phyloP scores from a whole-genome alignment of 495 filamentous ascomycete genomes.

The Penicillium argentinense region DNA sequence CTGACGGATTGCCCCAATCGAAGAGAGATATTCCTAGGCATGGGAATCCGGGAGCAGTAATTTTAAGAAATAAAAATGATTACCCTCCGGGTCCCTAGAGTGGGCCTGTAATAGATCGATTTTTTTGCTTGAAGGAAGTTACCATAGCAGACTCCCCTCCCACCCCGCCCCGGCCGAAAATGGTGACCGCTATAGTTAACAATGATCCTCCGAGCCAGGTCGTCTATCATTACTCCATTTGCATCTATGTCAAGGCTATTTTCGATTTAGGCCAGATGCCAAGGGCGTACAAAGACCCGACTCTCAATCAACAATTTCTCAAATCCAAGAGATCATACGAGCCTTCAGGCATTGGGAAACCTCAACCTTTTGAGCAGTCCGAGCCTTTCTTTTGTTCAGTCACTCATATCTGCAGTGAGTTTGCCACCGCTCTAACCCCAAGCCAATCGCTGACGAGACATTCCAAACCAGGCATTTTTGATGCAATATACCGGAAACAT shows the following conservation, averaged over 20 bases:
- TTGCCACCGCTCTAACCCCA: not conserved
- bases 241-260: conserved; percentile 30
- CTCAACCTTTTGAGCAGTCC: conserved; percentile 25
- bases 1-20: too few relatives aligned
- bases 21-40: too few relatives aligned
- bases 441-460: not conserved
- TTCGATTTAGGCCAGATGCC: conserved; percentile 18
- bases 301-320: conserved; percentile 19
- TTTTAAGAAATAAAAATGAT: too few relatives aligned
- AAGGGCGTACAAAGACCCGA: conserved; percentile 12
- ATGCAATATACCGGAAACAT: conserved; percentile 29
- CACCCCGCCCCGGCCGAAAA: too few relatives aligned
- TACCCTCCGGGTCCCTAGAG: too few relatives aligned
- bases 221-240: conserved; percentile 30
- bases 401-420: conserved; percentile 30
- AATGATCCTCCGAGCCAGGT: conserved; percentile 8
- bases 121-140: too few relatives aligned
- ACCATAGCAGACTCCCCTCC: too few relatives aligned
- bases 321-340: conserved; percentile 22
- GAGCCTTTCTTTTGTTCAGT: conserved; percentile 22
- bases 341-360: conserved; percentile 15
- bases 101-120: too few relatives aligned
- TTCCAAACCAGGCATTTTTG: conserved; percentile 20
- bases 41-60: too few relatives aligned
- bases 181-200: conserved; percentile 16